Percentiles rank a stretch among this genome's conserved stretches.
Evolutionary conservation across 768 basidiomycete species (phyloP).

Genomic region (Floccularia luteovirens): DNA sequence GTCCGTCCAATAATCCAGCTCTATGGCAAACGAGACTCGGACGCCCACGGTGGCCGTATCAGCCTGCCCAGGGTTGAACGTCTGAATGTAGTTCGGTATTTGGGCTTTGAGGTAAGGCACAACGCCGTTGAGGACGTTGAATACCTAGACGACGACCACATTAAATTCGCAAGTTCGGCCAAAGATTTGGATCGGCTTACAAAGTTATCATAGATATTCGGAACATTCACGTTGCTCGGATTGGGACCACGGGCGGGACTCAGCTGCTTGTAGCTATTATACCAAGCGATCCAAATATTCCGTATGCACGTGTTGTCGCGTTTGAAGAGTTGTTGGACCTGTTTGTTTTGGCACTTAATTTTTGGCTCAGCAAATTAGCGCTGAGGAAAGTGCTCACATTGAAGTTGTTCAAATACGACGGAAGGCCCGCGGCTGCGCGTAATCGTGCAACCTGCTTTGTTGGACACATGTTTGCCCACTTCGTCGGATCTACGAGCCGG

Average conservation of each 20-base stretch:
- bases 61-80: too few relatives aligned
- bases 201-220: not conserved
- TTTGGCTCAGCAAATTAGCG: too few relatives aligned
- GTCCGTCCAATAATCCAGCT: too few relatives aligned
- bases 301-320: not conserved
- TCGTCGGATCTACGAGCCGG: not conserved
- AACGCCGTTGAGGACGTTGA: not conserved
- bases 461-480: too few relatives aligned
- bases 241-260: not conserved
- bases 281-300: not conserved
- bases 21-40: too few relatives aligned
- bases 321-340: not conserved
- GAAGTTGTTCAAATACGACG: not conserved
- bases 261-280: not conserved
- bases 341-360: too few relatives aligned
- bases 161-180: too few relatives aligned
- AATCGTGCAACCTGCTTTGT: too few relatives aligned
- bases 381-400: not conserved
- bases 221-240: not conserved
- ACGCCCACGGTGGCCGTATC: too few relatives aligned
- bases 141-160: too few relatives aligned
- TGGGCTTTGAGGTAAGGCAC: not conserved
- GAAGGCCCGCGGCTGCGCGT: not conserved
- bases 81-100: not conserved
- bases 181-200: too few relatives aligned